A percentile compares a stretch with the other conserved stretches of the same genome.
Evolutionary conservation across 169 alveolate species (phyloP).

Genomic region (Cryptosporidium sp.): DNA sequence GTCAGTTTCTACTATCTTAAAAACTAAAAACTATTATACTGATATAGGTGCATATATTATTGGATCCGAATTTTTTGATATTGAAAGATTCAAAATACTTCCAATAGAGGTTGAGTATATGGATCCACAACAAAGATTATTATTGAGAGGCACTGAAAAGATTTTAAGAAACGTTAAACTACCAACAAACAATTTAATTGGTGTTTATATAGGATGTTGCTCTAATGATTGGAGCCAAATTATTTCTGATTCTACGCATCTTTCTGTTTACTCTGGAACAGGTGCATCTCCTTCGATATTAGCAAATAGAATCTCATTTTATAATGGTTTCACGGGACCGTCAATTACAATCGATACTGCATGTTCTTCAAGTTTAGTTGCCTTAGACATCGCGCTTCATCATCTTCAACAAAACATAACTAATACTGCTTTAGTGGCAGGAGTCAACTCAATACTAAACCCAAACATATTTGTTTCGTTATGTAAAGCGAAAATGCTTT

Average conservation of each 20-base stretch:
- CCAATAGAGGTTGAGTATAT: conserved; percentile 41
- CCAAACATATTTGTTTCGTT: conserved; percentile 56
- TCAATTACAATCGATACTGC: conserved; percentile 84
- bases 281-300: conserved; percentile 80
- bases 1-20: conserved; percentile 4
- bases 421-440: conserved; percentile 40
- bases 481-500: conserved; percentile 65
- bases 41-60: conserved; percentile 47
- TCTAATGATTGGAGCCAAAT: conserved; percentile 75
- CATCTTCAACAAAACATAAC: conserved; percentile 9
- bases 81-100: conserved; percentile 15
- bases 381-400: conserved; percentile 77
- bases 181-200: conserved; percentile 28
- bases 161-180: conserved; percentile 2
- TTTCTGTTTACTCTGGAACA: conserved; percentile 78
- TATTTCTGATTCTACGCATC: conserved; percentile 18
- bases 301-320: conserved; percentile 82
- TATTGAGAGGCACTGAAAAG: conserved; percentile 22
- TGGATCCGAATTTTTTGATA: conserved; percentile 50
- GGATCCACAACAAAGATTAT: conserved; percentile 76
- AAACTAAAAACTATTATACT: conserved; percentile 50
- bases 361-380: conserved; percentile 85
- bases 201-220: conserved; percentile 74
- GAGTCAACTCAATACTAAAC: conserved; percentile 49
- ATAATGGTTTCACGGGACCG: conserved; percentile 81